Conservation (phyloP, 2,329 filamentous ascomycete species). For the Botrytis porri region DNA sequence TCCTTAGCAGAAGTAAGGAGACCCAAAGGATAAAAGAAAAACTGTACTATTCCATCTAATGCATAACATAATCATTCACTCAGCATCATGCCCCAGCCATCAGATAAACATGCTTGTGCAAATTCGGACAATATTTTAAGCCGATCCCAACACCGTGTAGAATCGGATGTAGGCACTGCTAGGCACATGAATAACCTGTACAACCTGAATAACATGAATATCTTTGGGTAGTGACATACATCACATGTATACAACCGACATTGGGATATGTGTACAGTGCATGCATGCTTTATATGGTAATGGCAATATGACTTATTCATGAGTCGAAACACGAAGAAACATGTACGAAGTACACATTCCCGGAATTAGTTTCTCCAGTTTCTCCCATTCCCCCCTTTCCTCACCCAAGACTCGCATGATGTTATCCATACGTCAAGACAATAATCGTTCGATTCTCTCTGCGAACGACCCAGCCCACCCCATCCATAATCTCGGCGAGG, state of each 20-base stretch:
- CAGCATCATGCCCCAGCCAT: slow-evolving; percentile 5
- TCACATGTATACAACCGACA: background rate
- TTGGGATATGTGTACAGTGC: too few relatives aligned
- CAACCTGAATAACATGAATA: background rate
- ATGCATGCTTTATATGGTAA: background rate
- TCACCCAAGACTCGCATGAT: background rate
- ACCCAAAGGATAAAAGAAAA: background rate
- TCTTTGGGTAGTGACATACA: background rate
- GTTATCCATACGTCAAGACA: background rate
- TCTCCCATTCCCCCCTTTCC: background rate
- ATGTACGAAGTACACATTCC: background rate
- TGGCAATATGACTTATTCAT: background rate
- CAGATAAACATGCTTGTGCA: slow-evolving; percentile 18
- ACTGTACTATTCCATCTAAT: background rate
- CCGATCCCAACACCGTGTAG: slow-evolving; percentile 4
- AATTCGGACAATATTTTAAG: slow-evolving; percentile 1
- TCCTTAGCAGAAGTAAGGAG: background rate
- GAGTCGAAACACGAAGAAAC: background rate
- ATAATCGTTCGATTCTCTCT: background rate
- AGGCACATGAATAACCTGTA: too few relatives aligned
- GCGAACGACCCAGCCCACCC: background rate
- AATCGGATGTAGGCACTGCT: background rate
- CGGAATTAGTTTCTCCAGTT: background rate
- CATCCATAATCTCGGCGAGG: background rate
- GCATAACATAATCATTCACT: background rate